A percentile compares a stretch with the other conserved stretches of the same genome.
phyloP scores from a whole-genome alignment of 2,329 filamentous ascomycete genomes.

The Fusarium oligoseptatum region DNA sequence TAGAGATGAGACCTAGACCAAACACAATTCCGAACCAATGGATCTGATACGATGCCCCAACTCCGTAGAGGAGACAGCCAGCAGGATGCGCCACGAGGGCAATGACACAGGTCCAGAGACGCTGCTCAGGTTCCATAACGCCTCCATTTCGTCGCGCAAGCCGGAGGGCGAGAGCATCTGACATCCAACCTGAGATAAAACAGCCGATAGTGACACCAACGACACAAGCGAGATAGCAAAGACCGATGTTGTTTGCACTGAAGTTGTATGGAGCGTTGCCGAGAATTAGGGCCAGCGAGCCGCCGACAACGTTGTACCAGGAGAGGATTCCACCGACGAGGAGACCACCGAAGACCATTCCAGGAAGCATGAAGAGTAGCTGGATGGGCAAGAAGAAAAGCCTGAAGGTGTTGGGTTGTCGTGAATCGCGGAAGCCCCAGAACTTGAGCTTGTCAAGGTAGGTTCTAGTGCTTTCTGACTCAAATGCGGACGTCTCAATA shows the following conservation, averaged over 20 bases:
- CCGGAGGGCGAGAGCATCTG: constrained; percentile 32
- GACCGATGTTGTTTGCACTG: constrained; percentile 36
- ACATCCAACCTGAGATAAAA: constrained; percentile 40
- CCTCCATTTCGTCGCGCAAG: constrained; percentile 41
- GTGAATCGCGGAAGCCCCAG: constrained; percentile 34
- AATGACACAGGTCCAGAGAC: constrained; percentile 40
- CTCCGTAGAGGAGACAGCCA: constrained; percentile 42
- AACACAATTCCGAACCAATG: constrained; percentile 45
- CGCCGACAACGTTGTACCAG: constrained; percentile 41
- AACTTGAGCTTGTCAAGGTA: constrained; percentile 34
- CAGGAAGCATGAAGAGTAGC: constrained; percentile 27
- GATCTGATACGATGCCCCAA: constrained; percentile 39
- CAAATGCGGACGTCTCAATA: neutral
- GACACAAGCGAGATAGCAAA: constrained; percentile 39
- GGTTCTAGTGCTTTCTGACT: constrained; percentile 15
- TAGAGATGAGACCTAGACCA: constrained; percentile 38
- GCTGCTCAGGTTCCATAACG: constrained; percentile 45
- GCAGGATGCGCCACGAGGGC: constrained; percentile 39
- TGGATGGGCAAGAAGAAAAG: constrained; percentile 34
- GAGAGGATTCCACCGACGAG: constrained; percentile 43
- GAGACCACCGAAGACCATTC: constrained; percentile 41
- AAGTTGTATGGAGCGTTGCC: constrained; percentile 44
- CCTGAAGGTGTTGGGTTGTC: constrained; percentile 38
- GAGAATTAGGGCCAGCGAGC: constrained; percentile 39
- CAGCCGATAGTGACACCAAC: constrained; percentile 41